These are phyloP conservation scores for Candida stauntonica DNA, from an alignment of 805 yeast species.

Conservation along the genomic window DNA sequence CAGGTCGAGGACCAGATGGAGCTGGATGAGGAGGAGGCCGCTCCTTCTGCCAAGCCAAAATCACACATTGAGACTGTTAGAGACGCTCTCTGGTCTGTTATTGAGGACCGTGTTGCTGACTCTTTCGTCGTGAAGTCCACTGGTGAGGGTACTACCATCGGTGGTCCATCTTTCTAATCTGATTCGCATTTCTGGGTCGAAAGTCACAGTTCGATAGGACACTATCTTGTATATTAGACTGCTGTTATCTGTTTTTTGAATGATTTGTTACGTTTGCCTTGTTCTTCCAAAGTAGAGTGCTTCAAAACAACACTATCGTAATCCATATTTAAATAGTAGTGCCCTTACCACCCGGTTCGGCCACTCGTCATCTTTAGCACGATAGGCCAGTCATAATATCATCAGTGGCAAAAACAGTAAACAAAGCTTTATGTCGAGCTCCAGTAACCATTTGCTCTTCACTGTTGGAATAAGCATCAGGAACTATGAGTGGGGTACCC, in stretches of 20 bases:
- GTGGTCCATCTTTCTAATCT: slow-evolving; percentile 45
- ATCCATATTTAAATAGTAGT: neutral
- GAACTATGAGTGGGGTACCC: slow-evolving; percentile 18
- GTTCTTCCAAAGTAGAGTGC: no score
- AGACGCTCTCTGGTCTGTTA: slow-evolving; percentile 67
- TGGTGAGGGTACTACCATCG: slow-evolving; percentile 82
- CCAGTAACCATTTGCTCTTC: neutral
- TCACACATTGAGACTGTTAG: slow-evolving; percentile 46
- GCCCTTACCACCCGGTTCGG: neutral
- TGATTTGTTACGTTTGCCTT: no score
- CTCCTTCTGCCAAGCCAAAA: slow-evolving; percentile 7
- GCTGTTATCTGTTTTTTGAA: no score
- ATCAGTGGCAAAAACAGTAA: slow-evolving; percentile 4
- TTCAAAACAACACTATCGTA: no score
- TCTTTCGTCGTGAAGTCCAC: slow-evolving; percentile 39
- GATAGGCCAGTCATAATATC: no score
- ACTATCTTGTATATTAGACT: no score
- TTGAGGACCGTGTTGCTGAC: slow-evolving; percentile 51
- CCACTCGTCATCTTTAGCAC: neutral
- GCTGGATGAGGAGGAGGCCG: slow-evolving; percentile 31
- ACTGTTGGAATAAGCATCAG: neutral
- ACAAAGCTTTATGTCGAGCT: no score
- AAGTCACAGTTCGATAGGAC: no score
- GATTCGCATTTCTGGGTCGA: neutral
- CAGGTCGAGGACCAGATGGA: slow-evolving; percentile 49